These are phyloP conservation scores for Marsdenia floribunda DNA, from an alignment of 257 asterid genomes.

Conservation along the genomic window DNA sequence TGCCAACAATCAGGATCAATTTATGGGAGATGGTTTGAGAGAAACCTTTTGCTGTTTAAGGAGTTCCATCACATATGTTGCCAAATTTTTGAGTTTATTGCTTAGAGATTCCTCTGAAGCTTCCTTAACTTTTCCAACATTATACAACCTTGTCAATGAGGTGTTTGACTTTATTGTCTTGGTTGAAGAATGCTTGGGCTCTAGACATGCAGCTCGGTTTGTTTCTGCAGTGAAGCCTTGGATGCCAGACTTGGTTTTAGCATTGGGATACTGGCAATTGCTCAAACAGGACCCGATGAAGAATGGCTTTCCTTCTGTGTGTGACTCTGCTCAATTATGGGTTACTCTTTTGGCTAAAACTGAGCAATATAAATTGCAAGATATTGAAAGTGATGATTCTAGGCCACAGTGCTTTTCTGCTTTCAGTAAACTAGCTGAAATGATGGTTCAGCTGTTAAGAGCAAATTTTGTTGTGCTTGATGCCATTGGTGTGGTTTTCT, in stretches of 20 bases:
- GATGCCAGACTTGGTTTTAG: slow-evolving; percentile 77
- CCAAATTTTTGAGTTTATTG: slow-evolving; percentile 59
- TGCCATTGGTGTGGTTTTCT: slow-evolving; percentile 55
- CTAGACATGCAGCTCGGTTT: slow-evolving; percentile 53
- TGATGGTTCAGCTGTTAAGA: slow-evolving; percentile 40
- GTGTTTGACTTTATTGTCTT: slow-evolving; percentile 50
- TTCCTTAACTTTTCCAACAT: slow-evolving; percentile 29
- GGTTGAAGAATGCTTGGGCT: slow-evolving; percentile 66
- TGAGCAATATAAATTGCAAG: slow-evolving; percentile 50
- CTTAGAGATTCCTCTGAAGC: slow-evolving; percentile 44
- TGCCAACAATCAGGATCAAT: slow-evolving; percentile 35
- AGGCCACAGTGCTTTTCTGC: slow-evolving; percentile 35
- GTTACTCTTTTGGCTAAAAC: slow-evolving; percentile 45
- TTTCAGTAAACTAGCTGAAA: slow-evolving; percentile 47
- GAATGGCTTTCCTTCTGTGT: slow-evolving; percentile 19
- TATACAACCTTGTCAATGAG: slow-evolving; percentile 48
- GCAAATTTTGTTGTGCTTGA: slow-evolving; percentile 50
- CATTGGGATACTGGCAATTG: slow-evolving; percentile 54
- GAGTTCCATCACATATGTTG: slow-evolving; percentile 75
- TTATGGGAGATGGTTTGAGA: slow-evolving; percentile 43
- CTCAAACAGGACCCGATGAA: slow-evolving; percentile 35
- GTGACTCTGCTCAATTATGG: slow-evolving; percentile 59
- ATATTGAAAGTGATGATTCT: slow-evolving; percentile 33
- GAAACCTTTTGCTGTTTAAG: slow-evolving; percentile 51
- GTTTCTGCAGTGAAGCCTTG: slow-evolving; percentile 54